Percentiles rank a stretch among this genome's conserved stretches.
These are phyloP conservation scores for Candida smagusa DNA, from an alignment of 1,139 yeast genomes.

Conservation along the genomic window DNA sequence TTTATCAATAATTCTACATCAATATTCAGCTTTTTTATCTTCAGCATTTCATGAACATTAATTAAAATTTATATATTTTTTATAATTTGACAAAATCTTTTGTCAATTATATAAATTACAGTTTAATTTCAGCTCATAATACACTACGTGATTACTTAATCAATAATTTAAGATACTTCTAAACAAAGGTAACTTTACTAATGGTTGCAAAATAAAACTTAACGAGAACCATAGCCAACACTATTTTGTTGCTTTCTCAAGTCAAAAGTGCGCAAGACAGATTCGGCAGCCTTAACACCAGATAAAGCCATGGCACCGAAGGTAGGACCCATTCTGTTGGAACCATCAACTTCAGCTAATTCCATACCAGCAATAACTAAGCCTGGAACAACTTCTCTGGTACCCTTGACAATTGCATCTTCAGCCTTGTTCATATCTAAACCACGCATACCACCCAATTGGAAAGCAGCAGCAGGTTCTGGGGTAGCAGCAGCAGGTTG, in stretches of 20 bases:
- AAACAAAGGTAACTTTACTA: not conserved
- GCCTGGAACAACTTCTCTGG: conserved; percentile 69
- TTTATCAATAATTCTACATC: no score
- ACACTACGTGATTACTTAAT: no score
- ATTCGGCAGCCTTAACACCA: conserved; percentile 74
- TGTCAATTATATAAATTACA: no score
- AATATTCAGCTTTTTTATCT: no score
- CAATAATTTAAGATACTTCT: no score
- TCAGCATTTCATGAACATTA: no score
- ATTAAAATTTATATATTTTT: no score
- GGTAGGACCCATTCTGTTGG: conserved; percentile 83
- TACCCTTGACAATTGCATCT: conserved; percentile 70
- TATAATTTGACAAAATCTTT: no score
- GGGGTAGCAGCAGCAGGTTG: conserved; percentile 23
- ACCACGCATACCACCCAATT: conserved; percentile 73
- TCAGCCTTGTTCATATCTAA: conserved; percentile 78
- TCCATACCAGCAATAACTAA: conserved; percentile 82
- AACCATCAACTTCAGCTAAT: conserved; percentile 72
- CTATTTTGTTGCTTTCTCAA: conserved; percentile 43
- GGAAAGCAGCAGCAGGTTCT: conserved; percentile 34
- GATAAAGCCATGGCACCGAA: conserved; percentile 80
- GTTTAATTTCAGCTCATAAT: no score
- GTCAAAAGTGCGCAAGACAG: conserved; percentile 50
- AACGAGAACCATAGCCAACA: conserved; percentile 13
- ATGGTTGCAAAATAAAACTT: not conserved